A percentile compares a stretch with the other conserved stretches of the same genome.
Evolutionary conservation across 768 basidiomycete genomes (phyloP).

Genomic region (Sporobolomyces phaffii): DNA sequence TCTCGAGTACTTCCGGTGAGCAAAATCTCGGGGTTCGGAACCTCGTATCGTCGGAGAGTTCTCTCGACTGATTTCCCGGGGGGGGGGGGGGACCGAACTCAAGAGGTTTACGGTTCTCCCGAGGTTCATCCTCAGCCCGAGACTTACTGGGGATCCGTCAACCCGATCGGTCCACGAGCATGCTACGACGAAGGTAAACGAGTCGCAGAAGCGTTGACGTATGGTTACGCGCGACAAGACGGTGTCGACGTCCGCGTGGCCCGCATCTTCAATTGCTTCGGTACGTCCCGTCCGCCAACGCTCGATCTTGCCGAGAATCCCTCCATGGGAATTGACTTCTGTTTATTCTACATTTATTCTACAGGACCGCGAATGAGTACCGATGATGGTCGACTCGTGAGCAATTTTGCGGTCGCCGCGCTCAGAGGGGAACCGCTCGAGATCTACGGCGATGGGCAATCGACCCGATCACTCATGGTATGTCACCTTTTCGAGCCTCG

Average conservation of each 20-base stretch:
- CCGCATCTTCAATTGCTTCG: constrained; percentile 97
- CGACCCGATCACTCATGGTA: constrained; percentile 39
- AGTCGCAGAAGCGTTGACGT: constrained; percentile 94
- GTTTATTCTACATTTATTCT: too few species aligned
- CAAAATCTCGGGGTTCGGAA: background rate
- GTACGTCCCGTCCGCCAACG: constrained; percentile 49
- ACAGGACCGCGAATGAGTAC: constrained; percentile 64
- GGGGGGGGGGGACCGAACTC: too few species aligned
- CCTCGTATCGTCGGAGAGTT: too few species aligned
- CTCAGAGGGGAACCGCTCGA: constrained; percentile 94
- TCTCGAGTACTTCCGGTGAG: constrained; percentile 86
- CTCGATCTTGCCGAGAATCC: too few species aligned
- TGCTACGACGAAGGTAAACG: constrained; percentile 99
- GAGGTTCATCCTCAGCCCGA: constrained; percentile 87
- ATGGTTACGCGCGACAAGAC: constrained; percentile 90
- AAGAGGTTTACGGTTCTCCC: constrained; percentile 97
- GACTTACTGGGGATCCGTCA: constrained; percentile 60
- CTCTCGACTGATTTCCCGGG: too few species aligned
- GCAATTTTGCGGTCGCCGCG: constrained; percentile 97
- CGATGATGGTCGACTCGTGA: constrained; percentile 92
- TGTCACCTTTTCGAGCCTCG: background rate
- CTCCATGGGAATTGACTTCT: too few species aligned
- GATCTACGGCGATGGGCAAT: constrained; percentile 44
- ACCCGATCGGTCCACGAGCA: constrained; percentile 96
- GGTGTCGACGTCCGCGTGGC: constrained; percentile 93